Conservation (phyloP, 2,329 filamentous ascomycete genomes). For the Stagonosporopsis rhizophila region DNA sequence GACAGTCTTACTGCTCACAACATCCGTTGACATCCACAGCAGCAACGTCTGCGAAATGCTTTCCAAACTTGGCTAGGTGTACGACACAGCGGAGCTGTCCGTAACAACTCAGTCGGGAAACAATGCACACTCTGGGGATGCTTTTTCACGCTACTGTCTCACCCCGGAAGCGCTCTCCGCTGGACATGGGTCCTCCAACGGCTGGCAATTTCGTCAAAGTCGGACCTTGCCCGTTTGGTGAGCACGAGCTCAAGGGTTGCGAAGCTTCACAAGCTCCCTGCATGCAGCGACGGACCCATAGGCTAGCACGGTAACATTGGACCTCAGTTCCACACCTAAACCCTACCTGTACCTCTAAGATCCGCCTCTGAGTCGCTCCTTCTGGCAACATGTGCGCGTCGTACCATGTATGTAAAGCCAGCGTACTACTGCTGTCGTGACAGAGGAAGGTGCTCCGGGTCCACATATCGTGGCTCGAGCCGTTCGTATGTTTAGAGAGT, state of each 20-base stretch:
- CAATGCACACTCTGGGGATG: background rate
- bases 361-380: background rate
- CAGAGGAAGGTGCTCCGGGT: background rate
- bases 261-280: slow-evolving; percentile 1
- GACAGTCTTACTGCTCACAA: background rate
- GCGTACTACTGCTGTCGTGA: background rate
- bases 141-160: background rate
- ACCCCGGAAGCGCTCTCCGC: background rate
- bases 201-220: slow-evolving; percentile 5
- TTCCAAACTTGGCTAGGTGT: background rate
- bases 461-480: slow-evolving; percentile 1
- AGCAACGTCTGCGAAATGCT: background rate
- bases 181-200: background rate
- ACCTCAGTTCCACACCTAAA: background rate
- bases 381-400: slow-evolving; percentile 2
- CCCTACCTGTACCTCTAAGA: slow-evolving; percentile 5
- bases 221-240: background rate
- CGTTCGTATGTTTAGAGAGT: background rate
- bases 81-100: background rate
- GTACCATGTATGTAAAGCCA: slow-evolving; percentile 1
- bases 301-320: background rate
- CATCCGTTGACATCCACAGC: background rate
- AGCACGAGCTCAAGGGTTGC: slow-evolving; percentile 1
- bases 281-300: background rate
- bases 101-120: background rate